These are phyloP conservation scores for Vachellia collinsii DNA, from an alignment of 306 rosid genomes.

Conservation along the genomic window DNA sequence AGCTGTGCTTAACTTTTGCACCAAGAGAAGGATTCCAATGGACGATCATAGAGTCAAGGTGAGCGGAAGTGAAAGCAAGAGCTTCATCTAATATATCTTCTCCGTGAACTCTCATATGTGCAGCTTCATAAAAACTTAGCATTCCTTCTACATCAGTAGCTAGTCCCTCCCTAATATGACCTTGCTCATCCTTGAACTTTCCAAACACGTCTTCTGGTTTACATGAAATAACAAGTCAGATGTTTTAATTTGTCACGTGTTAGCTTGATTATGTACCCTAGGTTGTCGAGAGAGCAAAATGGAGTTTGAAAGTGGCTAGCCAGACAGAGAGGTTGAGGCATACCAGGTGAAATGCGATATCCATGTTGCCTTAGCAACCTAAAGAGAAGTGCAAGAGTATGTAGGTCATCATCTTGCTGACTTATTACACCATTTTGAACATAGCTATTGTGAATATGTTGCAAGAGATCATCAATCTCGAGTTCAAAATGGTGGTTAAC, in stretches of 20 bases:
- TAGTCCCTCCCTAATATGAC: neutral
- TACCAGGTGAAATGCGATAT: conserved; percentile 32
- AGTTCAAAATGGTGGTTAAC: conserved; percentile 37
- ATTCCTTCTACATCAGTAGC: neutral
- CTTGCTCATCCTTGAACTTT: conserved; percentile 13
- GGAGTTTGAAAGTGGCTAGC: neutral
- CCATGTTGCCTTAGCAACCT: conserved; percentile 47
- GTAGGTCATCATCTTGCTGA: conserved; percentile 31
- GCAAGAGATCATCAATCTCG: conserved; percentile 32
- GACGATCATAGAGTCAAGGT: neutral
- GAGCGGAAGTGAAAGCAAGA: neutral
- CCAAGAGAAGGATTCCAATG: neutral
- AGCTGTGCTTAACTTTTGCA: neutral
- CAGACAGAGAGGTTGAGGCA: neutral
- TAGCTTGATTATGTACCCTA: neutral
- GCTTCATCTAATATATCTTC: neutral
- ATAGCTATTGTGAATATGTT: neutral
- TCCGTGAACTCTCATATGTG: neutral
- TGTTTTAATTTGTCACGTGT: neutral
- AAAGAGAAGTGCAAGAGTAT: conserved; percentile 40
- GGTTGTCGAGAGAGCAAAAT: neutral
- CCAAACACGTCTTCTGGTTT: neutral
- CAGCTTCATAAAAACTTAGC: neutral
- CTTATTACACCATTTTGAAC: neutral
- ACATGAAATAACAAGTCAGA: neutral